These are phyloP conservation scores for Tolypocladium tropicale DNA, from an alignment of 2,329 filamentous ascomycete genomes.

Conservation along the genomic window DNA sequence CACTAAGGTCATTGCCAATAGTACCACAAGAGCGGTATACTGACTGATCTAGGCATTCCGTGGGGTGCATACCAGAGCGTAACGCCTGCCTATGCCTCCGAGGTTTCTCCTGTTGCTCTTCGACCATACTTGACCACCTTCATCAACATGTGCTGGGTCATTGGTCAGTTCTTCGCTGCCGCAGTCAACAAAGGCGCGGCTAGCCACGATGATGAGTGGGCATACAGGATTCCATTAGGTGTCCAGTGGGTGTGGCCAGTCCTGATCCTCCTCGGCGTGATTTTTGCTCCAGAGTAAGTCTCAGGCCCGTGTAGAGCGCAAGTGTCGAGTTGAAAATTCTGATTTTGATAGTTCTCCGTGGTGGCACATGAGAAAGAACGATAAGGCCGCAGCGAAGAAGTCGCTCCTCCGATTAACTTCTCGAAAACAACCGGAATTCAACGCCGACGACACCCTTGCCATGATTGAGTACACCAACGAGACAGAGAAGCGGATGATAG, in stretches of 20 bases:
- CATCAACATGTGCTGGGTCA: constrained; percentile 47
- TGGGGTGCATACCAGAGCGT: constrained; percentile 44
- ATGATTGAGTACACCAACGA: constrained; percentile 46
- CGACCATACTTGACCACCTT: constrained; percentile 43
- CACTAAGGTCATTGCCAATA: neutral
- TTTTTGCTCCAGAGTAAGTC: constrained; percentile 36
- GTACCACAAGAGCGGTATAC: neutral
- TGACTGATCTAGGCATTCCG: constrained; percentile 30
- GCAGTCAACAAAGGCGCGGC: constrained; percentile 35
- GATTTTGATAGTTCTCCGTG: constrained; percentile 29
- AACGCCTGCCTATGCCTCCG: constrained; percentile 42
- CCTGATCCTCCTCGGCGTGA: constrained; percentile 30
- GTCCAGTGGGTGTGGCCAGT: constrained; percentile 44
- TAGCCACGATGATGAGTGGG: constrained; percentile 29
- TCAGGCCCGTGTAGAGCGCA: neutral
- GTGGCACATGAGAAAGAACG: constrained; percentile 37
- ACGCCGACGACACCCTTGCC: constrained; percentile 36
- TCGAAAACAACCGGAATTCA: constrained; percentile 25
- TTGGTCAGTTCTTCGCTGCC: constrained; percentile 41
- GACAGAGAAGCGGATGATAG: constrained; percentile 31
- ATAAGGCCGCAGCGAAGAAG: constrained; percentile 27
- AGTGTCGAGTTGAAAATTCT: neutral
- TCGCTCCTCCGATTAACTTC: constrained; percentile 32
- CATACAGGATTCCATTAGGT: constrained; percentile 39
- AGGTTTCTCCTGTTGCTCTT: constrained; percentile 36